Base-by-base conservation (phyloP, 2,329 filamentous ascomycete species). In the Calonectria hawksworthii region DNA sequence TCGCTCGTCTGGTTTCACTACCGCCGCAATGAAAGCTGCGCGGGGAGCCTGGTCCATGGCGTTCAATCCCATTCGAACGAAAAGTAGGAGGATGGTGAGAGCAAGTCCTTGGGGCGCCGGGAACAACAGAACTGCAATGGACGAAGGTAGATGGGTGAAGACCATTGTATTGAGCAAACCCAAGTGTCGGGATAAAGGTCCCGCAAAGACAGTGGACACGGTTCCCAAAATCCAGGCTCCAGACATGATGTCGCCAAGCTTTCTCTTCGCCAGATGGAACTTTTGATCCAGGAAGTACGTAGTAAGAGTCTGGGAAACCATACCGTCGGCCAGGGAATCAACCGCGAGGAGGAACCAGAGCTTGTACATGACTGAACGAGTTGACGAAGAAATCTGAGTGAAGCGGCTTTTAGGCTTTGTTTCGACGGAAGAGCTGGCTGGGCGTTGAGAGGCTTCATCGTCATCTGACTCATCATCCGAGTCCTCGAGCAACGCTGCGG, bases 21-120 rank as follows among this genome's bases (percentile, higher is more conserved):
- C 91, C 0, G 92, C 92, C 1, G 92, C 92, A 65, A 94, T 93
- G 72, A 94, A 91, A 0, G 93, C 92, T 0, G 92, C 86, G 2
- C 93, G 87, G 0, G 93, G 93, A 0, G 91, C 92, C 84, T 94
- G 92, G 76, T 94, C 93, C 91, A 94, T 93, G 75, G 90, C 92
- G 79, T 94, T 94, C 56, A 94, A 85, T 0, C 91, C 91, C 3
- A 91, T 87, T 7, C 92, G 88, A 26, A 94, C 82, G 32, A 93
- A 86, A 1, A 94, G 84, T 0, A 94, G 85, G 0, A 85, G 85
- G 0, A 91, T 88, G 0, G 91, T 90, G 52, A 90, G 80, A 50
- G 86, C 86, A 2, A 93, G 84, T 2, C 84, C 85, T 8, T 83
- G 84, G 0, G 92, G 90, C 0, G 90, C 80, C 0, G 92, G 92